Evolutionary conservation across 257 asterid species (phyloP).

Genomic region (Echites panduratus): DNA sequence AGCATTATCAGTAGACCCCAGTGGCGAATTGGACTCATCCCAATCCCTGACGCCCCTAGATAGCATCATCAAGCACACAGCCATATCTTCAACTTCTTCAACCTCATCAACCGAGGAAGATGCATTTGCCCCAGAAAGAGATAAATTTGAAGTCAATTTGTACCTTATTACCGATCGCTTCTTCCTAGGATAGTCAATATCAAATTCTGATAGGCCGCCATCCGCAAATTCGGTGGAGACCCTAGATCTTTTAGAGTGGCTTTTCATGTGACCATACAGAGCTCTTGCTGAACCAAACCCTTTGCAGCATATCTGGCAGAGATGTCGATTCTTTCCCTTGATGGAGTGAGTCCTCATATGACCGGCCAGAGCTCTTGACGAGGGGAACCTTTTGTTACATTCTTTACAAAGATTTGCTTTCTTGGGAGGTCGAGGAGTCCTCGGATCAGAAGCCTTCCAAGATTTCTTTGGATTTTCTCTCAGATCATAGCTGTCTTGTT

Average conservation of each 20-base stretch:
- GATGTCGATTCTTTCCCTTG: constrained; percentile 30
- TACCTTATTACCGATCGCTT: constrained; percentile 64
- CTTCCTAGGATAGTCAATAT: constrained; percentile 39
- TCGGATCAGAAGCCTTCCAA: constrained; percentile 49
- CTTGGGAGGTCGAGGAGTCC: constrained; percentile 11
- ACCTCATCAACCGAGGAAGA: constrained; percentile 26
- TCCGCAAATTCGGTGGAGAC: constrained; percentile 25
- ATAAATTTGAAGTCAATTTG: constrained; percentile 25
- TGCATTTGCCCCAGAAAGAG: constrained; percentile 28
- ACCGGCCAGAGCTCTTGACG: constrained; percentile 69
- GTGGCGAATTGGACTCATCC: constrained; percentile 10
- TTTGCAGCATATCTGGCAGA: constrained; percentile 63
- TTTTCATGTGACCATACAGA: constrained; percentile 85
- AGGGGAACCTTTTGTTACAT: constrained; percentile 57
- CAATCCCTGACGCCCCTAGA: constrained; percentile 41
- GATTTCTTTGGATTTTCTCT: constrained; percentile 79
- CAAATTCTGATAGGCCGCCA: constrained; percentile 37
- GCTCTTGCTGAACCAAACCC: constrained; percentile 65
- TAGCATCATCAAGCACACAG: constrained; percentile 62
- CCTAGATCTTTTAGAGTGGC: constrained; percentile 55
- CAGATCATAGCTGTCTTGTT: constrained; percentile 41
- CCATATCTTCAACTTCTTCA: constrained; percentile 49
- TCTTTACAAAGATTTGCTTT: constrained; percentile 37
- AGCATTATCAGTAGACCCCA: constrained; percentile 24
- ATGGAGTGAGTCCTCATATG: constrained; percentile 70